These are phyloP conservation scores for Papiliotrema laurentii DNA, from an alignment of 1,284 basidiomycete genomes.

Conservation along the genomic window DNA sequence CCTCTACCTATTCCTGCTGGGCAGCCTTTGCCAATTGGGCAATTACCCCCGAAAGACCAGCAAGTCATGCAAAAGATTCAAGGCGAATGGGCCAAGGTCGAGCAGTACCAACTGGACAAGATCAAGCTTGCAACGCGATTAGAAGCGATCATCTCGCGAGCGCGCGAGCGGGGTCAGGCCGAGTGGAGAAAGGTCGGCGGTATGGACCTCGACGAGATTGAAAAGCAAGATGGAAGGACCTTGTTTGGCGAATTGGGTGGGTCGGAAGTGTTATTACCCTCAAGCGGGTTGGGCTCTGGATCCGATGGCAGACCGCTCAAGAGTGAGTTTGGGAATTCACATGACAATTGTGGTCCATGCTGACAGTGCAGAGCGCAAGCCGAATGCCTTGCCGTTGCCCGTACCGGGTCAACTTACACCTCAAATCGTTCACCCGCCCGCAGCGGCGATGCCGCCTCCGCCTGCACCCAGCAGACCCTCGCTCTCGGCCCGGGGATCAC, in stretches of 20 bases:
- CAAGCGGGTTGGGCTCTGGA: constrained; percentile 35
- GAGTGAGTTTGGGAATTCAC: constrained; percentile 18
- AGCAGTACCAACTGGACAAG: constrained; percentile 45
- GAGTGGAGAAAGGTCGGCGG: constrained; percentile 46
- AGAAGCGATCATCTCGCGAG: constrained; percentile 39
- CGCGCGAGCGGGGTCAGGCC: constrained; percentile 36
- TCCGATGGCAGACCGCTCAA: constrained; percentile 21
- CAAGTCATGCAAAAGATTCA: constrained; percentile 42
- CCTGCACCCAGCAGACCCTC: constrained; percentile 19
- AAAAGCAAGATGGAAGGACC: constrained; percentile 9
- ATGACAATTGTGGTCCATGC: constrained; percentile 1
- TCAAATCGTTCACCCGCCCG: constrained; percentile 12
- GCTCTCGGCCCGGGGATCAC: constrained; percentile 10
- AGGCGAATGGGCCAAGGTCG: constrained; percentile 44
- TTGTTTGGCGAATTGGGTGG: constrained; percentile 30
- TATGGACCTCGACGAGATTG: constrained; percentile 38
- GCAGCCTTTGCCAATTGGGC: constrained; percentile 27
- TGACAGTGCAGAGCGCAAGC: constrained; percentile 25
- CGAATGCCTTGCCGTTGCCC: constrained; percentile 23
- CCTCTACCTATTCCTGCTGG: constrained; percentile 27
- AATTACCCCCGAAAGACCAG: constrained; percentile 40
- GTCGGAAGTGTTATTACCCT: constrained; percentile 34
- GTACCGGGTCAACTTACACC: constrained; percentile 13
- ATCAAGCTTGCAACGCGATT: constrained; percentile 41
- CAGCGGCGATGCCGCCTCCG: constrained; percentile 24